phyloP scores from a whole-genome alignment of 345 rosid species.

The Cochlearia excelsa region DNA sequence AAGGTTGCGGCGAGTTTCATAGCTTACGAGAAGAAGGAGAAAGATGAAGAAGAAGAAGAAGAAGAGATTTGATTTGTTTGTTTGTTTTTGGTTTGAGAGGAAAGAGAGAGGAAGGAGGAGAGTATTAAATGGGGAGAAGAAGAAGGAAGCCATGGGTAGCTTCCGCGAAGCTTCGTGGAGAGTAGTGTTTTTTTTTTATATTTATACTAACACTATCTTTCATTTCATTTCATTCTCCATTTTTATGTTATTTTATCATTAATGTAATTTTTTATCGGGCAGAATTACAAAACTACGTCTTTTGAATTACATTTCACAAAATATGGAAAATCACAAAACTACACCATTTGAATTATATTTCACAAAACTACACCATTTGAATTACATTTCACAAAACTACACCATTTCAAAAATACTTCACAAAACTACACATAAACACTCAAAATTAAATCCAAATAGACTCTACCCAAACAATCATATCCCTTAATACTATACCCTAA shows the following conservation, averaged over 20 bases:
- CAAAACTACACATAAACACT: no score
- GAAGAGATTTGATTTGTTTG: background rate
- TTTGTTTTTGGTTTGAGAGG: slow-evolving; percentile 24
- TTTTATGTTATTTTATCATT: background rate
- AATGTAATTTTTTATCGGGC: no score
- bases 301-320: no score
- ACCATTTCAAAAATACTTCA: no score
- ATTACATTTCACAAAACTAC: no score
- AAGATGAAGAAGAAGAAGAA: background rate
- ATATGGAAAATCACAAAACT: no score
- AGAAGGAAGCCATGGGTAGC: slow-evolving; percentile 48
- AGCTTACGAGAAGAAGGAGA: background rate
- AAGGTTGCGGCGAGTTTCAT: slow-evolving; percentile 47
- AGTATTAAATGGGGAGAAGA: slow-evolving; percentile 50
- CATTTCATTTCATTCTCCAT: slow-evolving; percentile 13
- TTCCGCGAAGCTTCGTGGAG: slow-evolving; percentile 79
- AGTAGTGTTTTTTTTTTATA: slow-evolving; percentile 14
- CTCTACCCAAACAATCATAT: no score
- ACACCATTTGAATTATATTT: no score
- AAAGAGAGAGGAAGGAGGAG: slow-evolving; percentile 33
- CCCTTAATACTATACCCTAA: no score
- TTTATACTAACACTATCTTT: slow-evolving; percentile 8
- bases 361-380: no score
- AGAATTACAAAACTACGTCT: no score
- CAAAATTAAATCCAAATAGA: no score